Percentiles rank a stretch among this genome's conserved stretches.
Evolutionary conservation across 768 basidiomycete genomes (phyloP).

Genomic region (Termitomyces sp.): DNA sequence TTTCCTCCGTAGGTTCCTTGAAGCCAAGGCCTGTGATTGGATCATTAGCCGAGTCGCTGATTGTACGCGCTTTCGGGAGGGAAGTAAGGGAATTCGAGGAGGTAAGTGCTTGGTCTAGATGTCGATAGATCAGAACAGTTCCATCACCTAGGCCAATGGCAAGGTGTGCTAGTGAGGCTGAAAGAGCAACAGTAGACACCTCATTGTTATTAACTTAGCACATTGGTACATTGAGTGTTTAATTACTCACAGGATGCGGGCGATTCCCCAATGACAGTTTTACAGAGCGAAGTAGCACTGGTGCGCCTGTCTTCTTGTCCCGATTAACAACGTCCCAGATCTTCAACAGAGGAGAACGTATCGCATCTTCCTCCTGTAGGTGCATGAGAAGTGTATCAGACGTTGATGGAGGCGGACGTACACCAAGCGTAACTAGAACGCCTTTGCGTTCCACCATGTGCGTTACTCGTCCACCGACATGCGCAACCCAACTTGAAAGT

Average conservation of each 20-base stretch:
- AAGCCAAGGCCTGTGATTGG: slow-evolving; percentile 94
- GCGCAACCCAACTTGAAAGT: slow-evolving; percentile 71
- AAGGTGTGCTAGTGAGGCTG: slow-evolving; percentile 73
- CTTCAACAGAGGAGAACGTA: slow-evolving; percentile 68
- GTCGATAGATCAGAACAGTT: slow-evolving; percentile 84
- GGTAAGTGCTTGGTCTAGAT: slow-evolving; percentile 84
- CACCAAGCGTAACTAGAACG: slow-evolving; percentile 84
- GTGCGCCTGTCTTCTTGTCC: slow-evolving; percentile 60
- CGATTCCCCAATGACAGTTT: slow-evolving; percentile 73
- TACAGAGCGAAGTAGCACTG: slow-evolving; percentile 63
- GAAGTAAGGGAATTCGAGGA: slow-evolving; percentile 63
- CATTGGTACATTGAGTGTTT: background rate
- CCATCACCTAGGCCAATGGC: slow-evolving; percentile 95
- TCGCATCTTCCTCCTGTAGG: slow-evolving; percentile 66
- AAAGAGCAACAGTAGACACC: slow-evolving; percentile 78
- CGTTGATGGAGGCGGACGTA: slow-evolving; percentile 31
- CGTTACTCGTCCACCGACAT: slow-evolving; percentile 73
- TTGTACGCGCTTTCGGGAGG: slow-evolving; percentile 78
- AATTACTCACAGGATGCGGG: slow-evolving; percentile 63
- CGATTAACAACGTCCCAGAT: slow-evolving; percentile 81
- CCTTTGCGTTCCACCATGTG: slow-evolving; percentile 83
- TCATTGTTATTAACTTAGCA: slow-evolving; percentile 21
- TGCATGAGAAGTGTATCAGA: slow-evolving; percentile 4
- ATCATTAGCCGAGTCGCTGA: slow-evolving; percentile 82
- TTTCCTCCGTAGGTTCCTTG: slow-evolving; percentile 49